These are phyloP conservation scores for Naganishia onofrii DNA, from an alignment of 768 basidiomycete genomes.

Conservation along the genomic window DNA sequence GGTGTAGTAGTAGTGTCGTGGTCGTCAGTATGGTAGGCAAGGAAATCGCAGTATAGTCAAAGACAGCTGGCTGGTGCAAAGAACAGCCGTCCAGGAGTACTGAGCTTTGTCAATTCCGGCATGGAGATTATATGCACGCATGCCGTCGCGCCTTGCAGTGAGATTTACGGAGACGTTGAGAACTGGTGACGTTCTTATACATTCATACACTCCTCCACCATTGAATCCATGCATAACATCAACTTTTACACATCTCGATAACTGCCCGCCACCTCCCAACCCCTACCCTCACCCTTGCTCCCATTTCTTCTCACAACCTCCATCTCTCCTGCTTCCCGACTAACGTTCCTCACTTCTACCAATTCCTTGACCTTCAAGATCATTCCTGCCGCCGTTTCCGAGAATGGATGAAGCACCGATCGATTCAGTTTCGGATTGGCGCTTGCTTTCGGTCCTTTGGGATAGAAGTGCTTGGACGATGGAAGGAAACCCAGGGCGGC, in stretches of 20 bases:
- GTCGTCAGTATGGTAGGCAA: no score
- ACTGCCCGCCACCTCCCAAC: slow-evolving; percentile 35
- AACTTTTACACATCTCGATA: neutral
- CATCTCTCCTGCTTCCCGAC: slow-evolving; percentile 47
- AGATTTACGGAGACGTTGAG: no score
- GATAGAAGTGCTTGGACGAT: neutral
- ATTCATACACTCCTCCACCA: neutral
- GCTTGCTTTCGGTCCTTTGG: slow-evolving; percentile 13
- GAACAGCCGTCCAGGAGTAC: neutral
- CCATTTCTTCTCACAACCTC: slow-evolving; percentile 35
- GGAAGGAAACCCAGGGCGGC: slow-evolving; percentile 68
- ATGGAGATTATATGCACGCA: neutral
- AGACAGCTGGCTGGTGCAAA: no score
- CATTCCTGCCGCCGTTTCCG: slow-evolving; percentile 74
- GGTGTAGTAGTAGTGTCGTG: no score
- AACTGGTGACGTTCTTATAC: neutral
- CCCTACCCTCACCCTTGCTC: slow-evolving; percentile 41
- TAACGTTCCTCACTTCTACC: slow-evolving; percentile 81
- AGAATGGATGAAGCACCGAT: slow-evolving; percentile 75
- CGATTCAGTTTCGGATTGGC: slow-evolving; percentile 67
- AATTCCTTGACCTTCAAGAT: slow-evolving; percentile 86
- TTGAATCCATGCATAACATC: neutral
- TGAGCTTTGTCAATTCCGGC: neutral
- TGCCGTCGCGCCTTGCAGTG: no score
- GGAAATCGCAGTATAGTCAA: no score